Evolutionary conservation across 768 basidiomycete genomes (phyloP).

Genomic region (Trametes villosa): DNA sequence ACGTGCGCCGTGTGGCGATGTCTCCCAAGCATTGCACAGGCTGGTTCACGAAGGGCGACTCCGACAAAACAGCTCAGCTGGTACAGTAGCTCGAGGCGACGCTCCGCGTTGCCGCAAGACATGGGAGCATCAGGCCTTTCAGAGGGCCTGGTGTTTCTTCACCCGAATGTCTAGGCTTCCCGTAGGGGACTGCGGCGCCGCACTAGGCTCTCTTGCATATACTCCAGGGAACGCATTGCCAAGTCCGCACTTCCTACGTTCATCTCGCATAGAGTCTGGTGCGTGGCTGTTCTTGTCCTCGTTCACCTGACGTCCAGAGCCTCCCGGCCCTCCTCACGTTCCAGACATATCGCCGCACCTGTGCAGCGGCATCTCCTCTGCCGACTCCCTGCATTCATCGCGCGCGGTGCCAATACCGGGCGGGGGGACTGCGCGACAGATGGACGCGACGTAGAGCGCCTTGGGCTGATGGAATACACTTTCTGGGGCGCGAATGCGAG

Average conservation of each 20-base stretch:
- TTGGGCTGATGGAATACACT: neutral
- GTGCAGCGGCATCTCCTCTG: neutral
- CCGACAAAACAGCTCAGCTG: too few relatives aligned
- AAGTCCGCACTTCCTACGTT: neutral
- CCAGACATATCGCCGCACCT: neutral
- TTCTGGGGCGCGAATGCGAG: neutral
- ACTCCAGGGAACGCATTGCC: neutral
- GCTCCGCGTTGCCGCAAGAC: neutral
- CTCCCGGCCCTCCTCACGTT: neutral
- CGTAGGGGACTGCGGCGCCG: neutral
- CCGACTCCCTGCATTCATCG: neutral
- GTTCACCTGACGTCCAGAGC: neutral
- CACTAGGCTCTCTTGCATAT: neutral
- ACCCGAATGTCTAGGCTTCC: neutral
- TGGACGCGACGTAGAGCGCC: neutral
- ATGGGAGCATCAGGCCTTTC: neutral
- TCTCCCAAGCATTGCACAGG: too few relatives aligned
- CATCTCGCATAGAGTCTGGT: neutral
- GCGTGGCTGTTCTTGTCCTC: neutral
- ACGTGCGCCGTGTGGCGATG: too few relatives aligned
- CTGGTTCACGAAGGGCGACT: too few relatives aligned
- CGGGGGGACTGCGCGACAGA: neutral
- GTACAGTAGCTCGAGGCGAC: neutral
- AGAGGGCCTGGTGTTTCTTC: neutral
- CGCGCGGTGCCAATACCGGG: neutral